Base-by-base conservation (phyloP, 208 protist species). In the Crithidia sp. region DNA sequence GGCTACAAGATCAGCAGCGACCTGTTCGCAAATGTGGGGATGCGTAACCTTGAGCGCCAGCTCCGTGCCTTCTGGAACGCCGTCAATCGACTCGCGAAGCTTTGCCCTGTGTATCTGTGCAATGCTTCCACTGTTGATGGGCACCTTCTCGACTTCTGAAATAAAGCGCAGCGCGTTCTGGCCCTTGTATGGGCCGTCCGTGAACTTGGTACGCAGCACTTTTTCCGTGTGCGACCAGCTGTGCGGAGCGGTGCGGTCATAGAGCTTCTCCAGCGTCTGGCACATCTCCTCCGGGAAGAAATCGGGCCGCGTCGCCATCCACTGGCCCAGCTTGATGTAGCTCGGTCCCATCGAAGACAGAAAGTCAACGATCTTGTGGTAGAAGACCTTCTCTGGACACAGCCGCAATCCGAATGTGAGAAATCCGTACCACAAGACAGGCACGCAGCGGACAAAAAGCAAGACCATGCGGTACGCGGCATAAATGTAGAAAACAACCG, bases 301-400 rank as follows among this genome's bases (percentile, higher is more conserved):
- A 73, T 98, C 96, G 14, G 89, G 88, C 43, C 96, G 85, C 19
- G 93, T 96, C 5, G 89, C 92, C 60, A 96, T 91, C 95, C 96
- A 98, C 70, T 98, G 96, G 0, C 92, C 95, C 37, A 98, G 81
- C 74, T 98, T 98, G 37, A 98, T 96, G 71, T 97, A 97, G 66
- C 87, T 94, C 4, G 96, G 91, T 0, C 96, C 96, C 82, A 93
- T 92, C 8, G 67, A 79, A 0, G 77, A 74, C 4, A 97, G 76
- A 19, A 91, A 85, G 39, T 39, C 64, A 1, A 79, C 67, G 9
- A 97, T 13, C 59, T 92, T 87, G 4, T 82, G 52, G 64, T 89
- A 87, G 43, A 96, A 85, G 6, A 92, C 73, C 36, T 55, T 56
- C 40, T 84, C 72, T 2, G 79, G 67, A 71, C 91, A 96, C 17